phyloP scores from a whole-genome alignment of 495 filamentous ascomycete species.

The Baudoinia panamericana region DNA sequence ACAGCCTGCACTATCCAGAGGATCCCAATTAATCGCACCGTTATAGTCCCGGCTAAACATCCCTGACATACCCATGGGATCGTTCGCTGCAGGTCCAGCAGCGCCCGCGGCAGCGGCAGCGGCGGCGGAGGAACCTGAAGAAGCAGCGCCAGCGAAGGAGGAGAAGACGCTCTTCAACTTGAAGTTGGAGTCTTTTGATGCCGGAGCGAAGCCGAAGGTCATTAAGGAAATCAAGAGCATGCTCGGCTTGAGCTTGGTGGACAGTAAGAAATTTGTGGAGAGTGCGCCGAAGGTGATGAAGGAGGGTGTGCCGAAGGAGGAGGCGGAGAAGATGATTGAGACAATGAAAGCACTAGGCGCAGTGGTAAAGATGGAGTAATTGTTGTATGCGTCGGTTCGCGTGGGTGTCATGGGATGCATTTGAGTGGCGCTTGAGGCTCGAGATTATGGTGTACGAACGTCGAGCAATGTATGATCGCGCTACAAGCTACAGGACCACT shows the following conservation, averaged over 20 bases:
- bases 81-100: conserved; percentile 53
- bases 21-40: conserved; percentile 16
- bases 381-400: conserved; percentile 9
- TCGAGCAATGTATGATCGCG: no score
- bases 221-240: conserved; percentile 99
- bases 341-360: conserved; percentile 84
- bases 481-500: no score
- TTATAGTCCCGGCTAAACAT: conserved; percentile 88
- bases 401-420: neutral
- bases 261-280: conserved; percentile 99
- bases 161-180: conserved; percentile 98
- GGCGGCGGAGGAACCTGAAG: conserved; percentile 66
- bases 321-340: conserved; percentile 95
- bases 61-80: conserved; percentile 88
- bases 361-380: conserved; percentile 83
- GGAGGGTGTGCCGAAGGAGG: conserved; percentile 95
- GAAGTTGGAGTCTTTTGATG: conserved; percentile 80
- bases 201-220: conserved; percentile 84
- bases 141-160: conserved; percentile 61
- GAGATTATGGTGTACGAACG: neutral
- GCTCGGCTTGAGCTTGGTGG: conserved; percentile 88
- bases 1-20: neutral
- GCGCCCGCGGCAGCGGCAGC: conserved; percentile 52
- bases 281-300: conserved; percentile 95
- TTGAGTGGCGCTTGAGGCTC: neutral